These are phyloP conservation scores for Arabidopsis suecica DNA, from an alignment of 345 rosid species.

Conservation along the genomic window DNA sequence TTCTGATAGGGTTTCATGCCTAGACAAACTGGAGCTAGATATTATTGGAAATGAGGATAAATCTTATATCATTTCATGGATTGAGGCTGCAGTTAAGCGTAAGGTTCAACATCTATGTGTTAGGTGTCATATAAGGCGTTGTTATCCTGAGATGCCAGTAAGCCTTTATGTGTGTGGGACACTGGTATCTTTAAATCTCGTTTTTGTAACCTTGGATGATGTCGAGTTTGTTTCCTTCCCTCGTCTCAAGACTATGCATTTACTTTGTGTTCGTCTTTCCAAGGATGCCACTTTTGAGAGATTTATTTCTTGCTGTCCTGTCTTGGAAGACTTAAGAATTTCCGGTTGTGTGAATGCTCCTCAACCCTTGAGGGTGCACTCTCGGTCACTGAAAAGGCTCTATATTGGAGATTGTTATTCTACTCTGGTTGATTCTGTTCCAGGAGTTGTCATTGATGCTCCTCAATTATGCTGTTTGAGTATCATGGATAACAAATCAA, in stretches of 20 bases:
- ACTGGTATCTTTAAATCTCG: not conserved
- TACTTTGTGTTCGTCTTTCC: not conserved
- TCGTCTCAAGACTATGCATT: slow-evolving; percentile 16
- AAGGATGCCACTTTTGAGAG: slow-evolving; percentile 1
- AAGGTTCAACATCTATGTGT: slow-evolving; percentile 5
- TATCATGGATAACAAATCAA: not conserved
- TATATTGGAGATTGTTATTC: too few relatives aligned
- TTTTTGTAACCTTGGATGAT: not conserved
- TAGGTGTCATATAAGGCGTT: not conserved
- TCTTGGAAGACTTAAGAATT: not conserved
- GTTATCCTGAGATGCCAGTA: not conserved
- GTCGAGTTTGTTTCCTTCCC: slow-evolving; percentile 8
- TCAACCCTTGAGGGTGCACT: not conserved
- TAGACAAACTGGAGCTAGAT: not conserved
- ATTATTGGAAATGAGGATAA: not conserved
- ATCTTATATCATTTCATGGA: not conserved
- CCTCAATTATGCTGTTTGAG: too few relatives aligned
- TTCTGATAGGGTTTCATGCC: not conserved
- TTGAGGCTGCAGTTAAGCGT: not conserved
- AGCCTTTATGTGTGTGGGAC: not conserved
- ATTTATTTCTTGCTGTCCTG: not conserved
- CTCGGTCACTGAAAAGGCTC: not conserved
- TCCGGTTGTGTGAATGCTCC: not conserved
- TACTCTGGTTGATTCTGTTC: not conserved
- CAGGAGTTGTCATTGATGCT: not conserved